Base-by-base conservation (phyloP, 2,329 filamentous ascomycete species). In the Aspergillus ustus region DNA sequence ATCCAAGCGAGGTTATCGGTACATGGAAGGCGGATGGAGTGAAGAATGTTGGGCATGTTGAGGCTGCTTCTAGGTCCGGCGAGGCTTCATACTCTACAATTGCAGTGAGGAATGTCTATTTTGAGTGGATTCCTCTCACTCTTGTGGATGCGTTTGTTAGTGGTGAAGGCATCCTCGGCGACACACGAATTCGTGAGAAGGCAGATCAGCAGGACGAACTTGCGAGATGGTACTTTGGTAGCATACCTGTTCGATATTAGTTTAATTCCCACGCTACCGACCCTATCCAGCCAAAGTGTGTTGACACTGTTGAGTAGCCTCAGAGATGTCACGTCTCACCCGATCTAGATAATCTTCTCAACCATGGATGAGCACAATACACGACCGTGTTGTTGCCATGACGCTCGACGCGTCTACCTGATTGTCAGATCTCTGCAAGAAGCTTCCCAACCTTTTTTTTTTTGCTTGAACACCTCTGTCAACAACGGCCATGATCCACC, bases 91-190 rank as follows among this genome's bases (percentile, higher is more conserved):
- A 55, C 13, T 68, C 70, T 7, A 59, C 62, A 34, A 65, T 80
- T 11, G 62, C 72, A 43, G 72, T 83, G 34, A 75, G 74, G 58
- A 78, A 83, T 66, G 69, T 83, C n/a, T 87, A 85, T 62, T 88
- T 88, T 52, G 86, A 89, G 74, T 88, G 85, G 86, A 78, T 88
- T 46, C 79, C 83, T 1, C 70, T 80, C 0, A 60, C 68, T 8
- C 69, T 87, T 46, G 76, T 89, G 6, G 80, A 87, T 67, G 73
- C 73, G 0, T 88, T 86, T 67, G 73, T 87, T 34, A 85, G 83
- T 3, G 85, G 89, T 57, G 74, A 82, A 5, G 86, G 85, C 0
- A 67, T 80, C 4, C 52, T 76, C 40, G 62, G 67, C 5, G 59
- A 57, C 29, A 48, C 57, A 2, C 64, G 57, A 0, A 75, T 78